A percentile compares a stretch with the other conserved stretches of the same genome.
These are phyloP conservation scores for Elymus sibiricus DNA, from an alignment of 176 grass and related monocot species.

Conservation along the genomic window DNA sequence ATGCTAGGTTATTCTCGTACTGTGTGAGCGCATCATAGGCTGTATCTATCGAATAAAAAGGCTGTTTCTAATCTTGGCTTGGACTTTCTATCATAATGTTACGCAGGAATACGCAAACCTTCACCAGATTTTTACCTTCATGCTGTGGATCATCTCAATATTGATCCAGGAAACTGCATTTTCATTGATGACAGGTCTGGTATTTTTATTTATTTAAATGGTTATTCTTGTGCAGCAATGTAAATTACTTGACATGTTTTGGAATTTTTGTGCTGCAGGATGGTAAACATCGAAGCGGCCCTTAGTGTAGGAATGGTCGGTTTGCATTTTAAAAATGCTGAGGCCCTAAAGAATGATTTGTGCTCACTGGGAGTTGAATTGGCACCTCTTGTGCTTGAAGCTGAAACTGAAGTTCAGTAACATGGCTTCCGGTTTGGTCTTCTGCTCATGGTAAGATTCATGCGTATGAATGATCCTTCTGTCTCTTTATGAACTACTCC, in stretches of 20 bases:
- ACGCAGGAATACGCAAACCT: constrained; percentile 92
- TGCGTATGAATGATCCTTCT: not conserved
- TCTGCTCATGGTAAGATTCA: not conserved
- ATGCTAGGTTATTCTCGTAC: not conserved
- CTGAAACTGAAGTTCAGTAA: constrained; percentile 31
- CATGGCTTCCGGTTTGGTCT: not conserved
- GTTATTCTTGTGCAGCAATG: not conserved
- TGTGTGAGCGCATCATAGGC: not conserved
- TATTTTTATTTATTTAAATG: not conserved
- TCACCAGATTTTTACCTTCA: constrained; percentile 68
- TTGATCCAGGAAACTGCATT: constrained; percentile 82
- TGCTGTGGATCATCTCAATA: constrained; percentile 53
- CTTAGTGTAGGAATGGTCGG: constrained; percentile 67
- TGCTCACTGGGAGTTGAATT: constrained; percentile 70
- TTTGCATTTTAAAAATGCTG: constrained; percentile 77
- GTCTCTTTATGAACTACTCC: not conserved
- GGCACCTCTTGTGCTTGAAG: constrained; percentile 24
- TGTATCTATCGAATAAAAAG: constrained; percentile 6
- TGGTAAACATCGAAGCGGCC: constrained; percentile 80
- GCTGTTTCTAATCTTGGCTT: not conserved
- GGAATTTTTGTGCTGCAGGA: constrained; percentile 34
- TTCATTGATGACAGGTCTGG: constrained; percentile 96
- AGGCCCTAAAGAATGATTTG: constrained; percentile 61
- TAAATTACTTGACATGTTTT: constrained; percentile 7
- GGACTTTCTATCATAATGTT: not conserved